Percentiles rank a stretch among this genome's conserved stretches.
These are phyloP conservation scores for Kandelia obovata DNA, from an alignment of 345 rosid species.

Conservation along the genomic window DNA sequence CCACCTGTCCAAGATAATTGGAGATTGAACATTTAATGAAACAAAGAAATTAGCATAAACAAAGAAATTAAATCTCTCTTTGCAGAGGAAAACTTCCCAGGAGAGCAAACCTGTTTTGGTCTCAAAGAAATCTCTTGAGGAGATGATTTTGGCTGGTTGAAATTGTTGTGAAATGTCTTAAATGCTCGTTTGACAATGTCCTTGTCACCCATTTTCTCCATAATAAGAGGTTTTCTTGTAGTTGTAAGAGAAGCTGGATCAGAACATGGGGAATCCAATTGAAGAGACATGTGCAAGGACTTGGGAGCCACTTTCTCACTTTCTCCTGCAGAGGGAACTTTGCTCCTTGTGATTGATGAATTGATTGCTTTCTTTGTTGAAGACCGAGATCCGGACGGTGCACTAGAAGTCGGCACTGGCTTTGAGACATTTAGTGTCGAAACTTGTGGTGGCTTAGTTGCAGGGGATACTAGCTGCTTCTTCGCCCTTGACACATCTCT, in stretches of 20 bases:
- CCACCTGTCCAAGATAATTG: conserved; percentile 32
- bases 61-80: conserved; percentile 7
- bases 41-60: background rate
- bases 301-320: conserved; percentile 62
- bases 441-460: conserved; percentile 37
- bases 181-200: conserved; percentile 87
- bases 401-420: conserved; percentile 35
- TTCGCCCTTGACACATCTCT: conserved; percentile 25
- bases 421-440: conserved; percentile 51
- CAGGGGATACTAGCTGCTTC: conserved; percentile 36
- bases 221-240: conserved; percentile 61
- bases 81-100: background rate
- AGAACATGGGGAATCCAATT: conserved; percentile 42
- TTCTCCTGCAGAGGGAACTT: conserved; percentile 27
- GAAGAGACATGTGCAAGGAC: conserved; percentile 72
- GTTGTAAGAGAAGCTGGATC: conserved; percentile 35
- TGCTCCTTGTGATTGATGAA: conserved; percentile 37
- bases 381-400: conserved; percentile 38
- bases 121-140: conserved; percentile 37
- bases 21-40: background rate
- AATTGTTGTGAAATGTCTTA: conserved; percentile 65
- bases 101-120: conserved; percentile 48
- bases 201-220: conserved; percentile 94
- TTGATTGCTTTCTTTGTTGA: conserved; percentile 35
- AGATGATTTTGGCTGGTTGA: conserved; percentile 40